These are phyloP conservation scores for Diospyros kaki DNA, from an alignment of 148 eudicot genomes.

Conservation along the genomic window DNA sequence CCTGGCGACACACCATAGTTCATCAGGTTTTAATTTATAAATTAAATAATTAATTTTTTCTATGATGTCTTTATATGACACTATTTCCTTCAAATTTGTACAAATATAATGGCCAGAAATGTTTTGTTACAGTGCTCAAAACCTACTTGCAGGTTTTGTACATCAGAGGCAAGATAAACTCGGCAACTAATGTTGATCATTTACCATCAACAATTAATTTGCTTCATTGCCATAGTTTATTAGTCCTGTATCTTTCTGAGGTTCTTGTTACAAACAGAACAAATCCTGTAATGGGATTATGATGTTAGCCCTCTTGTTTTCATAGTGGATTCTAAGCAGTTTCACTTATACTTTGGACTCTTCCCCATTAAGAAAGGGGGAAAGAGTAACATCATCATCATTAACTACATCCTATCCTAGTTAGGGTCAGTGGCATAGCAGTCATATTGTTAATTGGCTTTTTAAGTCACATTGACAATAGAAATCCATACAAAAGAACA, in stretches of 20 bases:
- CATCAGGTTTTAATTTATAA: slow-evolving; percentile 46
- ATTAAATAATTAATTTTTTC: background rate
- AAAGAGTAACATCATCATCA: too few species aligned
- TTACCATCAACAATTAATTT: background rate
- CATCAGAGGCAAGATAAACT: background rate
- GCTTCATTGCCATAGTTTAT: background rate
- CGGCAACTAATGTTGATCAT: background rate
- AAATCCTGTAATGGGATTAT: background rate
- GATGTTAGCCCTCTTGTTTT: background rate
- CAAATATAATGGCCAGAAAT: background rate
- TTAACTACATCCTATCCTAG: too few species aligned
- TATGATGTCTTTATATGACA: background rate
- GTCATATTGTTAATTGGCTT: too few species aligned
- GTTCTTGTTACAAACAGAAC: background rate
- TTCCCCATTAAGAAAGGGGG: too few species aligned
- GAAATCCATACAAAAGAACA: too few species aligned
- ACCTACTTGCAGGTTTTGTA: background rate
- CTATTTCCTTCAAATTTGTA: background rate
- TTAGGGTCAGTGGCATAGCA: too few species aligned
- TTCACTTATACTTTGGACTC: background rate
- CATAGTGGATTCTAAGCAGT: background rate
- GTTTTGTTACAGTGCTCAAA: background rate
- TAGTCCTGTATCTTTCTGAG: background rate
- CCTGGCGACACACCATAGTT: slow-evolving; percentile 53
- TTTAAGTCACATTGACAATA: too few species aligned